A percentile compares a stretch with the other conserved stretches of the same genome.
Evolutionary conservation across 257 asterid genomes (phyloP).

Genomic region (Solanum ossicruentum): DNA sequence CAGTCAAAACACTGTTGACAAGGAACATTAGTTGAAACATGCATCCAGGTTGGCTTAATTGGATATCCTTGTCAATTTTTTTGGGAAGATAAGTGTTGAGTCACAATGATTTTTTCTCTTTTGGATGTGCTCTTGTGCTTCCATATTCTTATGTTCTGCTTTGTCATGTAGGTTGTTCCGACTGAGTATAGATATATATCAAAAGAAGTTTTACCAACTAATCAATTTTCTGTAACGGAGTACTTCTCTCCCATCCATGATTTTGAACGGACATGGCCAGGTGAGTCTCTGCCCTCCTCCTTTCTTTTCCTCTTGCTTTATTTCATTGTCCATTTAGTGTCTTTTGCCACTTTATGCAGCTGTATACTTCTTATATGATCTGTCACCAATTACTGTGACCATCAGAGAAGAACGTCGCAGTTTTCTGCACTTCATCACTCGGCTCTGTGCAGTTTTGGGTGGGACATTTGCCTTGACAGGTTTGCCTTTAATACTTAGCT

Average conservation of each 20-base stretch:
- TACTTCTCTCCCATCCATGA: conserved; percentile 77
- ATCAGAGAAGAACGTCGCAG: conserved; percentile 95
- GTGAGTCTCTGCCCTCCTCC: conserved; percentile 19
- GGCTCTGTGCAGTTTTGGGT: conserved; percentile 95
- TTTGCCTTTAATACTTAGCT: conserved; percentile 5
- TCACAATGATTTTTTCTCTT: not conserved
- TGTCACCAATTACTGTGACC: conserved; percentile 97
- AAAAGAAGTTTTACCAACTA: conserved; percentile 70
- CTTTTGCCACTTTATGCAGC: conserved; percentile 30
- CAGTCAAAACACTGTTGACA: not conserved
- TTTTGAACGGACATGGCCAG: conserved; percentile 81
- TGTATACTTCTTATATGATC: conserved; percentile 84
- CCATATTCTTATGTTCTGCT: not conserved
- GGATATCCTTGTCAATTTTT: not conserved
- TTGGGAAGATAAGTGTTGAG: not conserved
- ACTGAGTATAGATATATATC: conserved; percentile 82
- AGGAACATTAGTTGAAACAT: not conserved
- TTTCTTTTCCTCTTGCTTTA: not conserved
- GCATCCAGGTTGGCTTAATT: not conserved
- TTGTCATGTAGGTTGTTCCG: conserved; percentile 66
- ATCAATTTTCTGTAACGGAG: conserved; percentile 92
- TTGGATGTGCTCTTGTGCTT: not conserved
- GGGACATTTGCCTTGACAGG: conserved; percentile 99
- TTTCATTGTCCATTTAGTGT: not conserved
- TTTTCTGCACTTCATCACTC: conserved; percentile 93